phyloP scores from a whole-genome alignment of 2,329 filamentous ascomycete species.

The Paracoccidioides brasiliensis region DNA sequence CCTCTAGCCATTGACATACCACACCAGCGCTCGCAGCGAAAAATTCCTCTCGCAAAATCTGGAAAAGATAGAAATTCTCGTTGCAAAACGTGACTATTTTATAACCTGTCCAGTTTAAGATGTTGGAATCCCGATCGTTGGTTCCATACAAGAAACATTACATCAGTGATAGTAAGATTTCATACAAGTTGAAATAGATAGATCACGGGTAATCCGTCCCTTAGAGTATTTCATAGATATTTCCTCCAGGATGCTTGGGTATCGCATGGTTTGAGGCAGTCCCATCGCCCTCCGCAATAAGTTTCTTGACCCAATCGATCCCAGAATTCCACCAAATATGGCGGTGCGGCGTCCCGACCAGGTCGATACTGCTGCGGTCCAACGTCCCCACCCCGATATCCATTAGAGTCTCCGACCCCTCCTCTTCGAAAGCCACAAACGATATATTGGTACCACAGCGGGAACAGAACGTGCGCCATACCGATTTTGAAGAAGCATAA shows the following conservation, averaged over 20 bases:
- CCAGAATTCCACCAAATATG: constrained; percentile 15
- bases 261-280: background rate
- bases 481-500: constrained; percentile 5
- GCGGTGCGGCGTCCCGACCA: constrained; percentile 10
- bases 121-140: too few relatives aligned
- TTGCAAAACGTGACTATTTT: too few relatives aligned
- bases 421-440: constrained; percentile 6
- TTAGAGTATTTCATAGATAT: background rate
- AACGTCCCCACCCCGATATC: constrained; percentile 17
- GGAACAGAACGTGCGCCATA: constrained; percentile 17
- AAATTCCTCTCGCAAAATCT: too few relatives aligned
- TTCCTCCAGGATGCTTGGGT: background rate
- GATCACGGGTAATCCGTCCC: background rate
- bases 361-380: constrained; percentile 12
- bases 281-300: background rate
- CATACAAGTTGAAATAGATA: background rate
- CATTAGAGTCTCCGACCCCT: constrained; percentile 6
- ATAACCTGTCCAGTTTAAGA: too few relatives aligned
- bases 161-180: too few relatives aligned
- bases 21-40: too few relatives aligned
- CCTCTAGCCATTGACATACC: too few relatives aligned
- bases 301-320: constrained; percentile 14
- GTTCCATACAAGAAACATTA: too few relatives aligned
- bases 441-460: constrained; percentile 18
- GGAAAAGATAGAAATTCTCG: too few relatives aligned